phyloP scores from a whole-genome alignment of 1,139 yeast species.

The Hyphopichia pseudoburtonii region DNA sequence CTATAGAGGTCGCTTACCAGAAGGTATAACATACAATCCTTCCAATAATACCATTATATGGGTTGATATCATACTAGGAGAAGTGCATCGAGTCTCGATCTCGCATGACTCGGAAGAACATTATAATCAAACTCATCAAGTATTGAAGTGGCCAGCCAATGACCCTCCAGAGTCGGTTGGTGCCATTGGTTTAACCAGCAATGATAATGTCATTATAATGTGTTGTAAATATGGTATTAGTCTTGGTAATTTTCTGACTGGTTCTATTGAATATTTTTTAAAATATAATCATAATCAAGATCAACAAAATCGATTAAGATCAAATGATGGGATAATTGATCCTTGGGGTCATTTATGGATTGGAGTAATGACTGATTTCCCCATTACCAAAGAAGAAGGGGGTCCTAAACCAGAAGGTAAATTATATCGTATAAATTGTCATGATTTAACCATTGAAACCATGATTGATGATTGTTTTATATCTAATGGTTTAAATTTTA shows the following conservation, averaged over 20 bases:
- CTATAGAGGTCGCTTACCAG: conserved; percentile 57
- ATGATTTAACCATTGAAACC: conserved; percentile 30
- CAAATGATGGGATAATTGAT: conserved; percentile 74
- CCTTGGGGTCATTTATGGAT: conserved; percentile 70
- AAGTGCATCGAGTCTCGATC: conserved; percentile 48
- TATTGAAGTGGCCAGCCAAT: conserved; percentile 33
- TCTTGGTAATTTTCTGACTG: conserved; percentile 43
- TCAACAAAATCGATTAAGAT: conserved; percentile 44
- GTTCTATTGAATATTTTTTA: conserved; percentile 41
- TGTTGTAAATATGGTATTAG: conserved; percentile 63
- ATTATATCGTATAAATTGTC: conserved; percentile 39
- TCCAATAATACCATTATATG: conserved; percentile 59
- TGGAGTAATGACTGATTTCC: conserved; percentile 71
- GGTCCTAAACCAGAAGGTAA: conserved; percentile 39
- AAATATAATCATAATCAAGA: conserved; percentile 40
- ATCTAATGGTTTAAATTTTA: conserved; percentile 83
- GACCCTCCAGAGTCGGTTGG: conserved; percentile 48
- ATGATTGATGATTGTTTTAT: conserved; percentile 44
- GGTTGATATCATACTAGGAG: conserved; percentile 66
- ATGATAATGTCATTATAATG: conserved; percentile 42
- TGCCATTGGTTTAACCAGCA: conserved; percentile 58
- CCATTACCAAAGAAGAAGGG: conserved; percentile 20
- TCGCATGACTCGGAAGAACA: conserved; percentile 13
- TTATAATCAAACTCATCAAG: conserved; percentile 35
- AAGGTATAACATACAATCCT: conserved; percentile 65